Evolutionary conservation across 179 eudicot genomes (phyloP).

Genomic region (Amaranthus tricolor): DNA sequence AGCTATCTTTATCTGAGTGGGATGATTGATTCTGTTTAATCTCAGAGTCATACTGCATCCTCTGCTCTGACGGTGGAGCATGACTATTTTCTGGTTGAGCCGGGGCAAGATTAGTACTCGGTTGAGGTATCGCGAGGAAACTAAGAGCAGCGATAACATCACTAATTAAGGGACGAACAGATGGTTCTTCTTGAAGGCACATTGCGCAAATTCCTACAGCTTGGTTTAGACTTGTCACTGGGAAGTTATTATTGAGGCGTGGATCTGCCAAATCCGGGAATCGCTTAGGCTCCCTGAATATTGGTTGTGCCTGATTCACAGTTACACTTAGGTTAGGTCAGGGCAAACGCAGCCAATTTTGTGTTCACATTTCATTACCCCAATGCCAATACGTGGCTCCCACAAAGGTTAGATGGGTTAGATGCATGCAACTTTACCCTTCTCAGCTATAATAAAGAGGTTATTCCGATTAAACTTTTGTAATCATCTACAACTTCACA

Average conservation of each 20-base stretch:
- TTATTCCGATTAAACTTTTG: not conserved
- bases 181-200: constrained; percentile 69
- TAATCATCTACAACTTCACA: not conserved
- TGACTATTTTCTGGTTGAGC: constrained; percentile 13
- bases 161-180: constrained; percentile 57
- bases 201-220: constrained; percentile 68
- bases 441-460: too few relatives aligned
- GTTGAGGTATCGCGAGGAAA: constrained; percentile 38
- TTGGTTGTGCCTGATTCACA: constrained; percentile 62
- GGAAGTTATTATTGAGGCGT: constrained; percentile 38
- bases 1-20: constrained; percentile 24
- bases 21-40: constrained; percentile 18
- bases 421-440: too few relatives aligned
- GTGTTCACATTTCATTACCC: not conserved
- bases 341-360: not conserved
- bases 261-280: constrained; percentile 72
- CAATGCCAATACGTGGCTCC: too few relatives aligned
- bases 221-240: constrained; percentile 55
- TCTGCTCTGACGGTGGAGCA: constrained; percentile 36
- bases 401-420: too few relatives aligned
- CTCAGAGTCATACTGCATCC: constrained; percentile 26
- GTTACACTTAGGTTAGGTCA: constrained; percentile 2
- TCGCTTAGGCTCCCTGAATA: constrained; percentile 59
- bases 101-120: constrained; percentile 19
- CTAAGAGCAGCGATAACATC: constrained; percentile 58